A percentile compares a stretch with the other conserved stretches of the same genome.
These are phyloP conservation scores for Furcasterigmium furcatum DNA, from an alignment of 2,329 filamentous ascomycete species.

Conservation along the genomic window DNA sequence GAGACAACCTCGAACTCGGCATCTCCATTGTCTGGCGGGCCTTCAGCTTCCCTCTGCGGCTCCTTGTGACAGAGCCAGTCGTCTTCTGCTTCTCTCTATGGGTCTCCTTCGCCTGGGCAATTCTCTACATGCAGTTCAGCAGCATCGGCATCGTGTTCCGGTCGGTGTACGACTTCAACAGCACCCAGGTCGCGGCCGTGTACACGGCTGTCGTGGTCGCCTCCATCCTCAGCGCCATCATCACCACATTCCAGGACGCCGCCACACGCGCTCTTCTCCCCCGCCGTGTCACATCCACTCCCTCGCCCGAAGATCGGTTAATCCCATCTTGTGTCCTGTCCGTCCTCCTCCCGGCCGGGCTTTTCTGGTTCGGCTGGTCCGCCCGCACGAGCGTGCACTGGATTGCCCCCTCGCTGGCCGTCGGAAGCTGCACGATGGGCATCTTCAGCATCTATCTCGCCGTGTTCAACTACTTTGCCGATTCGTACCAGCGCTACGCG, in stretches of 20 bases:
- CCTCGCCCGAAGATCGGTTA: conserved; percentile 56
- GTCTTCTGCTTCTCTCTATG: conserved; percentile 68
- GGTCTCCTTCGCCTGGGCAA: conserved; percentile 68
- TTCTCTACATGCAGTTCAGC: conserved; percentile 60
- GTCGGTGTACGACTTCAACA: conserved; percentile 56
- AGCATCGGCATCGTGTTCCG: conserved; percentile 64
- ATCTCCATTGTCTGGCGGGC: conserved; percentile 20
- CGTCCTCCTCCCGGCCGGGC: conserved; percentile 57
- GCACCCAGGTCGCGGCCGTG: conserved; percentile 57
- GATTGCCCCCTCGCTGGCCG: conserved; percentile 60
- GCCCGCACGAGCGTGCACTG: conserved; percentile 49
- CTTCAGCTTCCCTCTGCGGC: conserved; percentile 27
- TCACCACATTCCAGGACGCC: conserved; percentile 56
- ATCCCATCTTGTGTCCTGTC: conserved; percentile 63
- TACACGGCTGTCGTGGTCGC: conserved; percentile 46
- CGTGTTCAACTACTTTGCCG: conserved; percentile 67
- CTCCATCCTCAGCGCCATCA: conserved; percentile 43
- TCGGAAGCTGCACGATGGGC: conserved; percentile 61
- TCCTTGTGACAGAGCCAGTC: conserved; percentile 56
- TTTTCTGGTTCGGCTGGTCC: conserved; percentile 71
- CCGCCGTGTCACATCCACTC: conserved; percentile 10
- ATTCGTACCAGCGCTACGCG: conserved; percentile 64
- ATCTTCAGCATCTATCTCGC: conserved; percentile 68
- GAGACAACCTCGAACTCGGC: conserved; percentile 14
- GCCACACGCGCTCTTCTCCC: conserved; percentile 46